Conservation (phyloP, 352 stramenopile species). For the Pythium insidiosum region DNA sequence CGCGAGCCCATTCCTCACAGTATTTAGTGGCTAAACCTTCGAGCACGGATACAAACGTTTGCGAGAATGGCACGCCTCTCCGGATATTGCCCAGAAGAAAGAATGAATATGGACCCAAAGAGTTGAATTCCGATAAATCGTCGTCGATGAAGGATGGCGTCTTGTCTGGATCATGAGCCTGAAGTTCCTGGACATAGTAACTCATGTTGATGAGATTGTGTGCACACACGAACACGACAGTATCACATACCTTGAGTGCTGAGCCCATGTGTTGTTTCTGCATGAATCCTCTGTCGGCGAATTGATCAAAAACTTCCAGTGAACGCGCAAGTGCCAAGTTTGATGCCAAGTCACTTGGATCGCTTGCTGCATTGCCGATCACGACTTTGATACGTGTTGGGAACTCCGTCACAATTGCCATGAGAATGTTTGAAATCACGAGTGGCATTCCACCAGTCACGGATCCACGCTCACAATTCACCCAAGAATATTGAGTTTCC, state of each 20-base stretch:
- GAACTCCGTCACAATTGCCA: slow-evolving; percentile 48
- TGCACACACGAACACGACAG: too few relatives aligned
- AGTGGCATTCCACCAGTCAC: too few relatives aligned
- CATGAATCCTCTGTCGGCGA: too few relatives aligned
- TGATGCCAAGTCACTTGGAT: too few relatives aligned
- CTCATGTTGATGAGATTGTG: neutral
- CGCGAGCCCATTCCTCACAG: slow-evolving; percentile 56
- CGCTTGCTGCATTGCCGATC: too few relatives aligned
- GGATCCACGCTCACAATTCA: too few relatives aligned
- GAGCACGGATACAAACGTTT: slow-evolving; percentile 49
- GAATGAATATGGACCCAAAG: slow-evolving; percentile 45
- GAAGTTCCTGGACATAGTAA: neutral
- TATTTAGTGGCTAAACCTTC: slow-evolving; percentile 49
- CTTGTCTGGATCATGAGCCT: neutral
- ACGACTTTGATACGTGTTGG: too few relatives aligned
- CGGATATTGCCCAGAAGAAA: slow-evolving; percentile 41
- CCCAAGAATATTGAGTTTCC: slow-evolving; percentile 60
- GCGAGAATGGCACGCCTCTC: slow-evolving; percentile 20
- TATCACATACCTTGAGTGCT: too few relatives aligned
- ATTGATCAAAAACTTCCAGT: too few relatives aligned
- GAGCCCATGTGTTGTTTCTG: too few relatives aligned
- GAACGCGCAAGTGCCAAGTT: too few relatives aligned
- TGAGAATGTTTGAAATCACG: slow-evolving; percentile 61
- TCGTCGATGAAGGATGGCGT: slow-evolving; percentile 51
- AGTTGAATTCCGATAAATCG: slow-evolving; percentile 29